These are phyloP conservation scores for Stipa capillata DNA, from an alignment of 176 grass and related monocot species.

Conservation along the genomic window DNA sequence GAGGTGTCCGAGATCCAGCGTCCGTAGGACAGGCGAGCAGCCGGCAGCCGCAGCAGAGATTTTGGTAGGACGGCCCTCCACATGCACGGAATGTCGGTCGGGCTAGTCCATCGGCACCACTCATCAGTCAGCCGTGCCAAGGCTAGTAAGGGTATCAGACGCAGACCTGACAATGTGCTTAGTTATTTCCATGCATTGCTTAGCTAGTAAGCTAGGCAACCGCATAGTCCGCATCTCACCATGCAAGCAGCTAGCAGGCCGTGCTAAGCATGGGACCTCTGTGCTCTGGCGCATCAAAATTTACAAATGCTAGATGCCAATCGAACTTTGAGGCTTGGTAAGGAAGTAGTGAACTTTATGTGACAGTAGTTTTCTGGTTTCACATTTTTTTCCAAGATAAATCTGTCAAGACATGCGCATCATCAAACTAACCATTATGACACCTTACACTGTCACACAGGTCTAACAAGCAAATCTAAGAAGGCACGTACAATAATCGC, in stretches of 20 bases:
- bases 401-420: not conserved
- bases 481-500: not conserved
- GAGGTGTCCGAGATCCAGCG: not conserved
- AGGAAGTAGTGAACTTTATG: not conserved
- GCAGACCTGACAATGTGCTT: not conserved
- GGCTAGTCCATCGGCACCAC: not conserved
- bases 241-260: not conserved
- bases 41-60: not conserved
- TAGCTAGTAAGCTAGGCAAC: not conserved
- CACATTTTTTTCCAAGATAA: not conserved
- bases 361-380: too few species aligned
- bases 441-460: not conserved
- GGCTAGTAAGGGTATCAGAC: not conserved
- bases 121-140: not conserved
- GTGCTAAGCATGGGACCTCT: not conserved
- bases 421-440: not conserved
- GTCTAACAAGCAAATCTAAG: conserved; percentile 9
- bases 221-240: not conserved
- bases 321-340: not conserved
- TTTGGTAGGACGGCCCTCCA: not conserved
- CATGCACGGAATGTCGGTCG: not conserved
- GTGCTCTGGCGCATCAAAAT: not conserved
- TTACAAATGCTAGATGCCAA: not conserved
- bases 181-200: not conserved
- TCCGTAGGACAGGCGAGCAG: not conserved